Evolutionary conservation across 2,329 filamentous ascomycete species (phyloP).

Genomic region (Scedosporium apiospermum): DNA sequence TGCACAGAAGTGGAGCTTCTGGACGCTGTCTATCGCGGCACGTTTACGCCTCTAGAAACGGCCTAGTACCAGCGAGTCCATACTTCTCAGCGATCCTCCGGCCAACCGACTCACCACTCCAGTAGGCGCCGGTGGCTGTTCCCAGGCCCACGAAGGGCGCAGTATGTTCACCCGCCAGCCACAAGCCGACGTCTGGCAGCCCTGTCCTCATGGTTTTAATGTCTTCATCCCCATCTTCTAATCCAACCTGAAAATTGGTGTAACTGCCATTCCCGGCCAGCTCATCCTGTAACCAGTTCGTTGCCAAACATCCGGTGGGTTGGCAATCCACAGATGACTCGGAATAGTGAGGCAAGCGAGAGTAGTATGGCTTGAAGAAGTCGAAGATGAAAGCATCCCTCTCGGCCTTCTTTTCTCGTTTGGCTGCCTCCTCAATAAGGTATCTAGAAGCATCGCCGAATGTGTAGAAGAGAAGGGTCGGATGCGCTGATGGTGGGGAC

Average conservation of each 20-base stretch:
- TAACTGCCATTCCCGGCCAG: constrained; percentile 78
- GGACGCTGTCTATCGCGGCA: neutral
- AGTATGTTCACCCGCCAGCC: constrained; percentile 87
- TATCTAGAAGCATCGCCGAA: constrained; percentile 53
- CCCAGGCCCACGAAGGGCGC: constrained; percentile 82
- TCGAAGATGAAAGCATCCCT: constrained; percentile 45
- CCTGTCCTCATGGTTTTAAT: constrained; percentile 56
- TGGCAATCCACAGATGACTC: constrained; percentile 43
- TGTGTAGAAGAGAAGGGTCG: constrained; percentile 78
- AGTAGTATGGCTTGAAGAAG: constrained; percentile 73
- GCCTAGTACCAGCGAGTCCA: constrained; percentile 15
- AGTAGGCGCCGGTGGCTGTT: constrained; percentile 84
- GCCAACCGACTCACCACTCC: constrained; percentile 75
- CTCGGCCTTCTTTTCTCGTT: constrained; percentile 31
- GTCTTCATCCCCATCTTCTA: constrained; percentile 61
- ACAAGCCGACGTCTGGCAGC: constrained; percentile 58
- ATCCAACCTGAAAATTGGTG: constrained; percentile 71
- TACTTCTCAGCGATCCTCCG: constrained; percentile 51
- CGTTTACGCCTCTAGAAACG: neutral
- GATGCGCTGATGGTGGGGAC: constrained; percentile 48
- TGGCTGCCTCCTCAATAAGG: constrained; percentile 36
- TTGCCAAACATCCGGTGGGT: constrained; percentile 56
- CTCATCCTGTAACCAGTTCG: constrained; percentile 69
- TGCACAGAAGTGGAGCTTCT: neutral
- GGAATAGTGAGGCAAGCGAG: constrained; percentile 60